Percentiles rank a stretch among this genome's conserved stretches.
phyloP scores from a whole-genome alignment of 179 eudicot species.

The Silene coronaria region DNA sequence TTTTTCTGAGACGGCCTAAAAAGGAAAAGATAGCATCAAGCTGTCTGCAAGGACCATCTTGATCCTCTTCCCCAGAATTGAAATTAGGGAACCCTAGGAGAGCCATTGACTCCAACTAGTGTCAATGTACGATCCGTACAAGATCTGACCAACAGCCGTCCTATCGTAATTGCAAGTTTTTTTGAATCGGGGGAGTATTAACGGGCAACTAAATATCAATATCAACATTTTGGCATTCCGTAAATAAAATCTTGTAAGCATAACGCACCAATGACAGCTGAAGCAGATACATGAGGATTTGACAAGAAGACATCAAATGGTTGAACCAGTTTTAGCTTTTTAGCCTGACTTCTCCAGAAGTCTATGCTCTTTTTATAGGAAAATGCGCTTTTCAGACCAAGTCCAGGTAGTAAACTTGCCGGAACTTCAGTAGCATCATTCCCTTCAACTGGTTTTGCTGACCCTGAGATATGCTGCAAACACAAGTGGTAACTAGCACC shows the following conservation, averaged over 20 bases:
- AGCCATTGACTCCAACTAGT: too few species aligned
- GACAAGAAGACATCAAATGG: conserved; percentile 72
- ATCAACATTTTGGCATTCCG: background rate
- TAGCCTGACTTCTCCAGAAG: conserved; percentile 69
- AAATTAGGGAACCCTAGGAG: too few species aligned
- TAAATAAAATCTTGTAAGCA: background rate
- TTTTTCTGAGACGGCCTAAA: too few species aligned
- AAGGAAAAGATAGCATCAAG: too few species aligned
- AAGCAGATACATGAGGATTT: conserved; percentile 69
- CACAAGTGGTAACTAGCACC: conserved; percentile 64
- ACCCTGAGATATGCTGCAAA: conserved; percentile 54
- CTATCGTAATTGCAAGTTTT: too few species aligned
- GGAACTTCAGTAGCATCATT: conserved; percentile 34
- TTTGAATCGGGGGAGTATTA: background rate
- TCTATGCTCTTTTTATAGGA: conserved; percentile 52
- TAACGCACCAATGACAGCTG: conserved; percentile 63
- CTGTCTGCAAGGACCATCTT: too few species aligned
- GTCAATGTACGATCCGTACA: too few species aligned
- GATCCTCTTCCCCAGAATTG: too few species aligned
- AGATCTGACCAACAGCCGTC: too few species aligned
- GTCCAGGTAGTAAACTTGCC: conserved; percentile 50
- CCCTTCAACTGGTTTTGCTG: conserved; percentile 39
- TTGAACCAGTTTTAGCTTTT: conserved; percentile 66
- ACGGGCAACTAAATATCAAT: too few species aligned
- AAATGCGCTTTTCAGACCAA: conserved; percentile 57